phyloP scores from a whole-genome alignment of 2,329 filamentous ascomycete species.

The Alternaria alternata region DNA sequence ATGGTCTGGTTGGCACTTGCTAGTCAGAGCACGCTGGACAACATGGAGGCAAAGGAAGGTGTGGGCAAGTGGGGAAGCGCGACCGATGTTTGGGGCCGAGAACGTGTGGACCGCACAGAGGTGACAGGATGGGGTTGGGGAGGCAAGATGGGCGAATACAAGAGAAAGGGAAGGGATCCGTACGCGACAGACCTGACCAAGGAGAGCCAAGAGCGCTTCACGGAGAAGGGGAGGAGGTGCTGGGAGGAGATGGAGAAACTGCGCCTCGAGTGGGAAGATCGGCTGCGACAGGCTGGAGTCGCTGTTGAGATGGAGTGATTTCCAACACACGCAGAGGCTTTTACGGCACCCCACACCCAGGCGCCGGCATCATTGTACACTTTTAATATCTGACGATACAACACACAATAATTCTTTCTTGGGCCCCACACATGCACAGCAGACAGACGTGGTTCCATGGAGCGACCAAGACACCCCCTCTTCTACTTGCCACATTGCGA shows the following conservation, averaged over 20 bases:
- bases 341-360: neutral
- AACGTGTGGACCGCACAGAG: slow-evolving; percentile 77
- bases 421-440: slow-evolving; percentile 1
- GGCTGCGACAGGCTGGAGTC: slow-evolving; percentile 49
- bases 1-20: slow-evolving; percentile 81
- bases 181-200: slow-evolving; percentile 67
- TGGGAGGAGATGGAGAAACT: slow-evolving; percentile 79
- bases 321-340: neutral
- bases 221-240: slow-evolving; percentile 65
- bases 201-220: slow-evolving; percentile 68
- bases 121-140: slow-evolving; percentile 83
- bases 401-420: neutral
- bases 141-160: slow-evolving; percentile 62
- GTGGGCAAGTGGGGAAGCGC: slow-evolving; percentile 86
- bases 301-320: slow-evolving; percentile 43
- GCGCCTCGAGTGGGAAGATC: slow-evolving; percentile 68
- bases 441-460: neutral
- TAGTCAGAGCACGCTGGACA: slow-evolving; percentile 68
- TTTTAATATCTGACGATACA: neutral
- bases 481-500: neutral
- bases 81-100: slow-evolving; percentile 65
- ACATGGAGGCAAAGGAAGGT: slow-evolving; percentile 58
- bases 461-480: neutral
- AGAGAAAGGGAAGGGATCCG: slow-evolving; percentile 64
- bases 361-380: neutral